These are phyloP conservation scores for Neurospora sp. DNA, from an alignment of 495 filamentous ascomycete genomes.

Conservation along the genomic window DNA sequence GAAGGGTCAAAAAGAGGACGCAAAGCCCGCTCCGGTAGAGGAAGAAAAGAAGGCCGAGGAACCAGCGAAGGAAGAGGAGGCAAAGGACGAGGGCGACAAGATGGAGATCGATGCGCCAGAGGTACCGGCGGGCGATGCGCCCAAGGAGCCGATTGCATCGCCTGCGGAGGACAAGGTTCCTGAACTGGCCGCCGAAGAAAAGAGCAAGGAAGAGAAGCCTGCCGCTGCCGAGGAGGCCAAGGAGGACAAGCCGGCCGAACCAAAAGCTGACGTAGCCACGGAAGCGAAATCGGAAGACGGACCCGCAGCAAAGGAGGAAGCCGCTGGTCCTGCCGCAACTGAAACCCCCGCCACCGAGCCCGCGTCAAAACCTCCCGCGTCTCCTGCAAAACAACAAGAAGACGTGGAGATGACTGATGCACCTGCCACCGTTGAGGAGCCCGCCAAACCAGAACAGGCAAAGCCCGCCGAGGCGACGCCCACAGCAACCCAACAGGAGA, in stretches of 20 bases:
- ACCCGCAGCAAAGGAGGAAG: conserved; percentile 8
- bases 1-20: background rate
- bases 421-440: background rate
- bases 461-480: background rate
- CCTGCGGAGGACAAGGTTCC: background rate
- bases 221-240: conserved; percentile 9
- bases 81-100: background rate
- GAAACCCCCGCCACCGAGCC: background rate
- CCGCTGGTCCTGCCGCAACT: background rate
- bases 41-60: background rate
- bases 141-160: background rate
- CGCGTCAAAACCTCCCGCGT: background rate
- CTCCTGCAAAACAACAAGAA: background rate
- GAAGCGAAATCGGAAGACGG: conserved; percentile 7
- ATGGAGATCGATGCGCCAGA: background rate
- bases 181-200: background rate
- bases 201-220: conserved; percentile 6
- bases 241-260: conserved; percentile 8
- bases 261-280: conserved; percentile 1
- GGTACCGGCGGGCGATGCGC: background rate
- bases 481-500: conserved; percentile 8
- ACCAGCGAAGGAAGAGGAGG: background rate
- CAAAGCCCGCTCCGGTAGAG: background rate
- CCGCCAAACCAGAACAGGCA: background rate
- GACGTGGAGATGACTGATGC: conserved; percentile 24